Evolutionary conservation across 441 rosid species (phyloP).

Genomic region (Populus hybrid): DNA sequence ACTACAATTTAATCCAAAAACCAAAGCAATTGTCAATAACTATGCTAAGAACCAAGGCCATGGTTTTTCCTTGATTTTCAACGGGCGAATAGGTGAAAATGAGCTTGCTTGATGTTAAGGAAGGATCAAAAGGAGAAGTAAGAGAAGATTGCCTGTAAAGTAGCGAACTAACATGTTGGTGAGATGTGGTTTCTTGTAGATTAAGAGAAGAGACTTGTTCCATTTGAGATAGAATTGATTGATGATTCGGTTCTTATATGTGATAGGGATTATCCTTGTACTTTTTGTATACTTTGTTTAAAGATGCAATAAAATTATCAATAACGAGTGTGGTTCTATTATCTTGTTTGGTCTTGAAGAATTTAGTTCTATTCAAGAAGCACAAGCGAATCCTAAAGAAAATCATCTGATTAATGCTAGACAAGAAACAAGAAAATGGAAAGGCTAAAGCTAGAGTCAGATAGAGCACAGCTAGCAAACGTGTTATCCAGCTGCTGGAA

Average conservation of each 20-base stretch:
- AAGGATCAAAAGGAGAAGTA: constrained; percentile 67
- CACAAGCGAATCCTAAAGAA: no score
- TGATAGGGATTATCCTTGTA: background rate
- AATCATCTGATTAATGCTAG: no score
- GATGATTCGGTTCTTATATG: no score
- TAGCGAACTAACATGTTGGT: constrained; percentile 40
- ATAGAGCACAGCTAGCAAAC: no score
- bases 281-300: background rate
- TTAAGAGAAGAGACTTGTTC: background rate
- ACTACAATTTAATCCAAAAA: constrained; percentile 37
- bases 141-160: constrained; percentile 51
- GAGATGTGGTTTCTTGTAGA: background rate
- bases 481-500: no score
- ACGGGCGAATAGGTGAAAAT: constrained; percentile 80
- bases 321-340: background rate
- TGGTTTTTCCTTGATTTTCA: constrained; percentile 89
- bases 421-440: no score
- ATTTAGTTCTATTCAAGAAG: no score
- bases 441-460: no score
- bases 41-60: constrained; percentile 75
- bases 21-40: constrained; percentile 48
- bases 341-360: background rate
- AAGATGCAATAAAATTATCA: background rate
- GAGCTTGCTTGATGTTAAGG: constrained; percentile 74
- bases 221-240: no score